These are phyloP conservation scores for Agastache rugosa DNA, from an alignment of 257 asterid genomes.

Conservation along the genomic window DNA sequence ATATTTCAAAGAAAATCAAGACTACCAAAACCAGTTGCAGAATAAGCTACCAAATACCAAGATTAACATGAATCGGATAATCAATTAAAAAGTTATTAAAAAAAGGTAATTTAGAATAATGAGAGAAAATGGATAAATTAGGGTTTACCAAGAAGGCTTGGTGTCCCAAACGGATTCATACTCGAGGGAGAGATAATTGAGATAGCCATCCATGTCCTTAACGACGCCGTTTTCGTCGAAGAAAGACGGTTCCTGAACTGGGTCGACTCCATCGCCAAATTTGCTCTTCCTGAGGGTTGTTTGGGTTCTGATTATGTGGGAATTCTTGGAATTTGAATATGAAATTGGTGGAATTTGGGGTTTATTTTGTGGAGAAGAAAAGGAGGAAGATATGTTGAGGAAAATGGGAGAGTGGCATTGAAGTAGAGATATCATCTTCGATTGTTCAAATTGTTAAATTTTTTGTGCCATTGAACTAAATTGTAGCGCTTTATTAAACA, in stretches of 20 bases:
- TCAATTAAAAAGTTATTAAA: too few species aligned
- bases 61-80: background rate
- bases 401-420: slow-evolving; percentile 40
- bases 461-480: background rate
- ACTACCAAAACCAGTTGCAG: background rate
- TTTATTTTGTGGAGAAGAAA: slow-evolving; percentile 35
- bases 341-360: slow-evolving; percentile 19
- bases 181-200: slow-evolving; percentile 80
- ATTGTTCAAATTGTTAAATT: background rate
- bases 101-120: background rate
- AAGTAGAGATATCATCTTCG: slow-evolving; percentile 41
- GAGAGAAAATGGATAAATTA: background rate
- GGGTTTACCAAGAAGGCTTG: slow-evolving; percentile 80
- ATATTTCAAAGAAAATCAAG: background rate
- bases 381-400: slow-evolving; percentile 33
- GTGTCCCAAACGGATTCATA: slow-evolving; percentile 97
- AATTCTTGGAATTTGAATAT: background rate
- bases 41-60: background rate
- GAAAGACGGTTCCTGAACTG: slow-evolving; percentile 45
- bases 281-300: slow-evolving; percentile 41
- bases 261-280: slow-evolving; percentile 45
- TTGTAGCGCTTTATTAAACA: background rate
- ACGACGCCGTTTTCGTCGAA: slow-evolving; percentile 82
- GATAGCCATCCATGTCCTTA: slow-evolving; percentile 92
- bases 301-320: slow-evolving; percentile 30